Base-by-base conservation (phyloP, 352 stramenopile genomes). In the Phytophthora sp. region DNA sequence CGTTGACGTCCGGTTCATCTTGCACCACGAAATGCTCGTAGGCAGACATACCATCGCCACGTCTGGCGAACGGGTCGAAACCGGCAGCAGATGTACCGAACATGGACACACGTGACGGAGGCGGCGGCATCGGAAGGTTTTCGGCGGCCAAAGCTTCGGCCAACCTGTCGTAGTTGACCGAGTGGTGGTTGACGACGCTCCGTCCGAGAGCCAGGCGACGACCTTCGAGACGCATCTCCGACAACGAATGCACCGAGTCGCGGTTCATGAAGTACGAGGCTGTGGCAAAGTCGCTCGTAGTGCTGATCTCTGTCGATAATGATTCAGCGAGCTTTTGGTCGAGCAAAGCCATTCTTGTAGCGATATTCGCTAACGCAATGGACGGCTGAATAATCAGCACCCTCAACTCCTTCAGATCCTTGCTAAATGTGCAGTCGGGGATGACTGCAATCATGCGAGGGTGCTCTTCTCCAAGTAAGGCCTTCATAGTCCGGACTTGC, bases 11-110 rank as follows among this genome's bases (percentile, higher is more conserved):
- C 9, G 63, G 50, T 6, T 82, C 70, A 17, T 82, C 71, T 38
- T 86, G 71, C 30, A 89, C 64, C 24, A 81, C 80, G 54, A 84
- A 89, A 72, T 88, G 72, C 50, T 89, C 77, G 54, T 89, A 89
- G 8, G 72, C 77, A 10, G 80, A 88, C 56, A 77, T 75, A 5
- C 56, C 53, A 18, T 62, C 48, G 10, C 54, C 65, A 24, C 76
- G 77, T 17, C 63, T 63, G 2, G 67, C 45, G 58, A 90, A 90
- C 52, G 77, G 78, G 39, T 90, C 80, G 49, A 80, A 76, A 0
- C 68, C 69, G 11, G 71, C 75, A 4, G 68, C 72, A 10, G 75
- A 84, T 12, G 75, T 84, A 55, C 81, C 81, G 37, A 87, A 88
- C 78, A 90, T 88, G 15, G 76, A 82, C 58, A 90, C 81, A 59